Percentiles rank a stretch among this genome's conserved stretches.
phyloP scores from a whole-genome alignment of 805 yeast species.

The Huiozyma naganishii region DNA sequence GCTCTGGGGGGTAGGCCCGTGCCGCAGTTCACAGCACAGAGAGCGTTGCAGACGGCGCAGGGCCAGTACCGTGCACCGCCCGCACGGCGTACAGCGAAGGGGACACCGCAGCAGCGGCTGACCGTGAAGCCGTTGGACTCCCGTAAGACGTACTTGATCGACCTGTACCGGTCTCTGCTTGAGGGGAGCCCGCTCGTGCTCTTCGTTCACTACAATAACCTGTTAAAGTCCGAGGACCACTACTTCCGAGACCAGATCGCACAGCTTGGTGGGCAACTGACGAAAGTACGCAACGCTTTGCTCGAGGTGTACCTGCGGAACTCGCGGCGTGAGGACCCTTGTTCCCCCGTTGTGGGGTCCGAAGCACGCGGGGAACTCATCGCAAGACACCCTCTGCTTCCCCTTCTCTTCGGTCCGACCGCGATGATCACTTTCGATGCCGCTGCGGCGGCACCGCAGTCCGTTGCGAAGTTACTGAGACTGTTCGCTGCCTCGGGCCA shows the following conservation, averaged over 20 bases:
- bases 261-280: conserved; percentile 57
- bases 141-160: conserved; percentile 80
- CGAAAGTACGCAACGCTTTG: conserved; percentile 56
- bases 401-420: conserved; percentile 75
- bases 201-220: conserved; percentile 77
- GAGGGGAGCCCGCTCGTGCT: conserved; percentile 59
- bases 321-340: conserved; percentile 58
- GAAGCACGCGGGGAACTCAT: conserved; percentile 26
- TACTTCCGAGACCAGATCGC: conserved; percentile 49
- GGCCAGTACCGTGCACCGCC: background rate
- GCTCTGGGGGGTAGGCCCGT: too few relatives aligned
- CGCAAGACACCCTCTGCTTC: conserved; percentile 54
- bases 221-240: conserved; percentile 58
- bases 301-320: conserved; percentile 72
- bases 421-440: conserved; percentile 61
- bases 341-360: conserved; percentile 35
- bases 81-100: background rate
- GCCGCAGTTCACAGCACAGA: background rate
- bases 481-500: conserved; percentile 59
- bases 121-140: conserved; percentile 57
- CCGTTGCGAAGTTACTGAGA: conserved; percentile 52
- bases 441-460: conserved; percentile 47
- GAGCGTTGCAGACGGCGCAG: background rate
- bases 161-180: conserved; percentile 63
- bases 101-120: conserved; percentile 18